Evolutionary conservation across 495 filamentous ascomycete genomes (phyloP), one percentile per base, ranked within the genome.

Genomic region (Glonium stellatum): DNA sequence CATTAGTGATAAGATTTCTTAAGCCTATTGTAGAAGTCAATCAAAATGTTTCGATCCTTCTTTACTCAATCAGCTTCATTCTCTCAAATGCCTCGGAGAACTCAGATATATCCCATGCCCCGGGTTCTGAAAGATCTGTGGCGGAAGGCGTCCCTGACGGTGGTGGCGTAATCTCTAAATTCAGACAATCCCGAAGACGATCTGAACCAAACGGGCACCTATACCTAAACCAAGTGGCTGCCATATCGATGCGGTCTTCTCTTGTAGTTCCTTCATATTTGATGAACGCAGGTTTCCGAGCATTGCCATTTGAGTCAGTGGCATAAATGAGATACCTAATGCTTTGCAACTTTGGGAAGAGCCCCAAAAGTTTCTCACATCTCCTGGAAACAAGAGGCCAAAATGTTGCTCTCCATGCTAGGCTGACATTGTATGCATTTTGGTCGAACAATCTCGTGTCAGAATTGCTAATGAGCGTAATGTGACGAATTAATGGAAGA

Each of bases 51-150:
- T 15, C 15, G 36, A 8, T 39, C 8, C 8, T 39, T 39, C 15
- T 39, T 39, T 8, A 39, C 36, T 39, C 8, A 15, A 39, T 39
- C 36, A 39, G 15, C 21, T 50, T 50, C 47, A 50, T 50, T 23
- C n/a, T 12, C 11, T 50, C 47, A 50, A 50, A 50, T 11, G 47
- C 47, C 12, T 18, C 21, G n/a, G n/a, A n/a, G 23, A 50, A 50
- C 47, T 50, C 47, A 21, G 47, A 50, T 11, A 50, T 50, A 21
- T 50, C 47, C 47, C 47, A 50, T 23, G 15, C n/a, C n/a, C 11
- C 47, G 21, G 12, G 3, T 18, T 50, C 15, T 12, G 47, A 11
- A 5, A 23, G 11, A 11, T 21, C n/a, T 21, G 47, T 21, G 18
- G 18, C 15, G n/a, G 47, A 21, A 23, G 11, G 47, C 1, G 47